Conservation (phyloP, 805 yeast species). For the Millerozyma acaciae region DNA sequence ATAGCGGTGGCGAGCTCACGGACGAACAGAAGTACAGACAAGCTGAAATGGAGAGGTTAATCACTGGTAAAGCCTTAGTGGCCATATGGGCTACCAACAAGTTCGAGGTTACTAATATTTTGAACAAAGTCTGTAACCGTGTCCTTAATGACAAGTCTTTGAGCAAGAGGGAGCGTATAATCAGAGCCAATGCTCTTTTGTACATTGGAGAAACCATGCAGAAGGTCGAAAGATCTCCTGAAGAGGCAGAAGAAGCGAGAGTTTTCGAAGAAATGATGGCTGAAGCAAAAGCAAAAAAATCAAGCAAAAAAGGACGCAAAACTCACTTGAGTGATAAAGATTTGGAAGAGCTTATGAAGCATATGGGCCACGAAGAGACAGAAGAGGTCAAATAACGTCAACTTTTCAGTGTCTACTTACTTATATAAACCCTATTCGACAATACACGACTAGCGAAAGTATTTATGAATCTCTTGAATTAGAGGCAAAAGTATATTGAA, state of each 20-base stretch:
- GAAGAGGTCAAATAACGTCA: constrained; percentile 1
- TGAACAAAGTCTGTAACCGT: constrained; percentile 63
- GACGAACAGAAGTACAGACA: constrained; percentile 34
- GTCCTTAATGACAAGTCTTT: constrained; percentile 54
- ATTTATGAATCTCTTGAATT: too few relatives aligned
- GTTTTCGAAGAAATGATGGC: constrained; percentile 91
- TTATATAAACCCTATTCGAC: too few relatives aligned
- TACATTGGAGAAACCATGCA: constrained; percentile 69
- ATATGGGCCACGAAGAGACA: constrained; percentile 13
- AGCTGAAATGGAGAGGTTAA: constrained; percentile 73
- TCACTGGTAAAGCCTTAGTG: constrained; percentile 86
- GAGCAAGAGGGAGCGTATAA: constrained; percentile 56
- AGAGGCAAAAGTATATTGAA: too few relatives aligned
- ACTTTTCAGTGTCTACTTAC: neutral
- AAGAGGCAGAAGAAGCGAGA: constrained; percentile 89
- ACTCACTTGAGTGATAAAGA: constrained; percentile 14
- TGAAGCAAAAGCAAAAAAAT: constrained; percentile 64
- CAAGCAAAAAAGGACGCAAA: constrained; percentile 19
- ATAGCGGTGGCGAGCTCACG: constrained; percentile 27
- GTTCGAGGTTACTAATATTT: constrained; percentile 82
- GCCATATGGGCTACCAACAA: constrained; percentile 95
- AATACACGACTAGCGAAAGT: too few relatives aligned
- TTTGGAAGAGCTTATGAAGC: constrained; percentile 20
- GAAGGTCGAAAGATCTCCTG: constrained; percentile 66
- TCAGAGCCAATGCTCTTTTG: constrained; percentile 76